These are phyloP conservation scores for Thraustotheca clavata DNA, from an alignment of 352 stramenopile genomes.

Conservation along the genomic window DNA sequence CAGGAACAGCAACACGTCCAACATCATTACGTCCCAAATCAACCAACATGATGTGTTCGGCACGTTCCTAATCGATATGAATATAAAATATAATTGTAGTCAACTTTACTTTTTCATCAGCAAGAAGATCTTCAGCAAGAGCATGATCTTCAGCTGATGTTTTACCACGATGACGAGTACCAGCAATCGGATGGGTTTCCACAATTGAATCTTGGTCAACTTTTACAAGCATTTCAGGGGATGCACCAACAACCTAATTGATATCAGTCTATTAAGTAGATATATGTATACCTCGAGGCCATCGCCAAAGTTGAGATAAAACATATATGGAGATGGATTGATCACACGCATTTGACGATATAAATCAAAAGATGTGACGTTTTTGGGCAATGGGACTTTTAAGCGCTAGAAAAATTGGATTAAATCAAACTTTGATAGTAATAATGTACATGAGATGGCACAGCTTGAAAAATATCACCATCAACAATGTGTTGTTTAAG, in stretches of 20 bases:
- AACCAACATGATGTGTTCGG: conserved; percentile 90
- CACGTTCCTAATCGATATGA: conserved; percentile 38
- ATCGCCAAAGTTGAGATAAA: conserved; percentile 75
- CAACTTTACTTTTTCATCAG: conserved; percentile 54
- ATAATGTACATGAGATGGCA: conserved; percentile 41
- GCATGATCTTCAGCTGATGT: conserved; percentile 81
- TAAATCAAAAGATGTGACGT: conserved; percentile 67
- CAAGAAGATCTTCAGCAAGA: conserved; percentile 65
- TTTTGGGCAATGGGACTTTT: conserved; percentile 48
- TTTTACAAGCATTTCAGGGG: conserved; percentile 86
- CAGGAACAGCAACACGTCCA: conserved; percentile 72
- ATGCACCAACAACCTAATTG: conserved; percentile 60
- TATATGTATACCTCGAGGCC: conserved; percentile 47
- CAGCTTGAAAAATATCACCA: conserved; percentile 86
- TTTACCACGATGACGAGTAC: conserved; percentile 73
- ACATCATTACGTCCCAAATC: conserved; percentile 87
- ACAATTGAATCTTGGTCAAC: conserved; percentile 76
- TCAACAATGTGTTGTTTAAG: conserved; percentile 86
- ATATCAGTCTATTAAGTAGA: neutral
- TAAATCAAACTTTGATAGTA: neutral
- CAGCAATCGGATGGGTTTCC: conserved; percentile 85
- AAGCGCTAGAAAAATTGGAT: conserved; percentile 38
- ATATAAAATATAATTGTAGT: too few species aligned
- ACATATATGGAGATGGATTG: conserved; percentile 89
- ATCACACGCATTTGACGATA: conserved; percentile 85